Evolutionary conservation across 179 eudicot species (phyloP), one percentile per base, ranked within the genome.

Genomic region (Spergularia azorica): DNA sequence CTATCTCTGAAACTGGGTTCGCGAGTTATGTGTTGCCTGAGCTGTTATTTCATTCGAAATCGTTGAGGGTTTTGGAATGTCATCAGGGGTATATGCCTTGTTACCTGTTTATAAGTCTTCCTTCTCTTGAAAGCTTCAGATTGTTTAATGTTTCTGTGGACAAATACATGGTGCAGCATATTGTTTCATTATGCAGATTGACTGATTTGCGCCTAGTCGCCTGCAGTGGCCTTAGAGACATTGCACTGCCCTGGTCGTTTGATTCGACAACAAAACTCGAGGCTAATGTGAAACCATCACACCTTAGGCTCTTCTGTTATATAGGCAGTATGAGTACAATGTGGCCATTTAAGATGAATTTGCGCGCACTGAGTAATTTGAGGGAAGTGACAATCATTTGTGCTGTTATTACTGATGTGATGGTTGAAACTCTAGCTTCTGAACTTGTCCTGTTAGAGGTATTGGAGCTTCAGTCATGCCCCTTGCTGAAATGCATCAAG

Each of bases 271-370:
- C 58, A 3, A 55, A 55, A 55, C 15, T 3, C 58, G 58, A 15
- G 14, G 41, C 18, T 0, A 9, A 26, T 14, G 15, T 20, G 10
- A 4, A 20, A 63, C 7, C 36, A 26, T 63, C 67, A 10, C 6
- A 0, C 46, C 36, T 6, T 12, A 4, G 8, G 5, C 3, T 21
- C 2, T 63, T 26, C 14, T 63, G n/a, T 4, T 11, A 63, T 3
- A 2, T 51, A 18, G 9, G 50, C 18, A 21, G 12, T n/a, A 18
- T 7, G 21, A 6, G 7, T 12, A 46, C 50, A 46, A 9, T 21
- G 9, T 69, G 72, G 72, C 72, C 38, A 21, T 52, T 15, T 32
- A 69, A 52, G 16, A 21, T 69, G 38, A 69, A 52, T 50, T 16
- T 21, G 58, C 58, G 59, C 18, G 72, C 41, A 21, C 12, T 69